Evolutionary conservation across 2,329 filamentous ascomycete species (phyloP).

Genomic region (Cercospora sesami): DNA sequence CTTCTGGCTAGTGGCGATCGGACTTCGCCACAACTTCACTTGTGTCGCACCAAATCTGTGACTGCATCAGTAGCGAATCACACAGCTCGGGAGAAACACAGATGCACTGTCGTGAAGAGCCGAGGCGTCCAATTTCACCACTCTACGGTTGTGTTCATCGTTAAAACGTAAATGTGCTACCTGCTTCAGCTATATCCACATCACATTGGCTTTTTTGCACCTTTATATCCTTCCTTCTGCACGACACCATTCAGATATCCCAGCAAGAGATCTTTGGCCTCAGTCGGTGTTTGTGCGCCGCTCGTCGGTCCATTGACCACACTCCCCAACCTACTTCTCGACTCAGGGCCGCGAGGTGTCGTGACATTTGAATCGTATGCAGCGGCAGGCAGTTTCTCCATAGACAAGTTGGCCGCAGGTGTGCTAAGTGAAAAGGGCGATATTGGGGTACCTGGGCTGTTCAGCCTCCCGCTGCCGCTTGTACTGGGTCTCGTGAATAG

Average conservation of each 20-base stretch:
- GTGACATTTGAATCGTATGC: conserved; percentile 8
- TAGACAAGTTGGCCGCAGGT: conserved; percentile 23
- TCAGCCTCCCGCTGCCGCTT: conserved; percentile 5
- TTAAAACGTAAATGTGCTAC: background rate
- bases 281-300: conserved; percentile 32
- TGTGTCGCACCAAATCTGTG: background rate
- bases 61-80: background rate
- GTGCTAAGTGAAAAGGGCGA: conserved; percentile 38
- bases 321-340: conserved; percentile 29
- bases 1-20: conserved; percentile 1
- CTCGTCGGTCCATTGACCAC: conserved; percentile 26
- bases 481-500: conserved; percentile 32
- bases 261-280: conserved; percentile 40
- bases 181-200: background rate
- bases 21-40: background rate
- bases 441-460: conserved; percentile 36
- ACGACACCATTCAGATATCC: conserved; percentile 41
- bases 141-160: background rate
- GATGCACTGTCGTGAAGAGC: background rate
- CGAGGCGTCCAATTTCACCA: background rate
- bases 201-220: conserved; percentile 7
- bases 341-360: conserved; percentile 6
- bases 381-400: conserved; percentile 16
- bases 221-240: conserved; percentile 34
- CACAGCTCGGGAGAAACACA: background rate